These are phyloP conservation scores for Aspergillus caelatus DNA, from an alignment of 2,329 filamentous ascomycete species.

Conservation along the genomic window DNA sequence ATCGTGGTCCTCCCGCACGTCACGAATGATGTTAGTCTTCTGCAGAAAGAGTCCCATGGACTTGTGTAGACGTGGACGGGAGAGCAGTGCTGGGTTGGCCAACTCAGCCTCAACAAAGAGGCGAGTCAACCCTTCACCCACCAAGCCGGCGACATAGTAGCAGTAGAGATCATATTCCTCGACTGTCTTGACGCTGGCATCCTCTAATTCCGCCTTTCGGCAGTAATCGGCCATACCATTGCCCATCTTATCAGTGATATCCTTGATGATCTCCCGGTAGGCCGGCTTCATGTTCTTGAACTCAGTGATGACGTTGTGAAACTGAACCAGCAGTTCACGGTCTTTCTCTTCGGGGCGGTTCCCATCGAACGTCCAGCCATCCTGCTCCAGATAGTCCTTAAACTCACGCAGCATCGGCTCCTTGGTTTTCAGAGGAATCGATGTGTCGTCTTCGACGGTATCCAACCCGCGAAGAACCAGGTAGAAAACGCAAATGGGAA, in stretches of 20 bases:
- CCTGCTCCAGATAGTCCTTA: conserved; percentile 73
- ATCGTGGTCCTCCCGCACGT: conserved; percentile 84
- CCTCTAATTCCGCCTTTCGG: conserved; percentile 77
- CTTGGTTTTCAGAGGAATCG: conserved; percentile 77
- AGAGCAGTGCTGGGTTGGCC: conserved; percentile 80
- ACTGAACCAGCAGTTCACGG: conserved; percentile 86
- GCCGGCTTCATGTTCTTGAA: conserved; percentile 83
- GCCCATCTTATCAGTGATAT: conserved; percentile 93
- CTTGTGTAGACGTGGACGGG: conserved; percentile 79
- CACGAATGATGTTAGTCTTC: conserved; percentile 98
- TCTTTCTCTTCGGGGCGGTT: conserved; percentile 94
- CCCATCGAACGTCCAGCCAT: conserved; percentile 87
- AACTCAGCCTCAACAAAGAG: conserved; percentile 86
- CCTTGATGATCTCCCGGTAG: conserved; percentile 85
- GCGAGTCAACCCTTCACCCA: conserved; percentile 88
- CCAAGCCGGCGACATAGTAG: conserved; percentile 97
- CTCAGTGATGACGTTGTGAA: conserved; percentile 82
- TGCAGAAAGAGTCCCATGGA: conserved; percentile 98
- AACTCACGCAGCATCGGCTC: conserved; percentile 85
- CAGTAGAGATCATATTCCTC: conserved; percentile 96
- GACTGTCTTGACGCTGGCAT: conserved; percentile 78
- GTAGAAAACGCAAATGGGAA: conserved; percentile 91
- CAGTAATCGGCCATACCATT: conserved; percentile 98
- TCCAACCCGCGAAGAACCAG: conserved; percentile 88
- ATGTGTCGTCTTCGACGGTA: conserved; percentile 99